A percentile compares a stretch with the other conserved stretches of the same genome.
These are phyloP conservation scores for Microcyclospora tardicrescens DNA, from an alignment of 2,329 filamentous ascomycete genomes.

Conservation along the genomic window DNA sequence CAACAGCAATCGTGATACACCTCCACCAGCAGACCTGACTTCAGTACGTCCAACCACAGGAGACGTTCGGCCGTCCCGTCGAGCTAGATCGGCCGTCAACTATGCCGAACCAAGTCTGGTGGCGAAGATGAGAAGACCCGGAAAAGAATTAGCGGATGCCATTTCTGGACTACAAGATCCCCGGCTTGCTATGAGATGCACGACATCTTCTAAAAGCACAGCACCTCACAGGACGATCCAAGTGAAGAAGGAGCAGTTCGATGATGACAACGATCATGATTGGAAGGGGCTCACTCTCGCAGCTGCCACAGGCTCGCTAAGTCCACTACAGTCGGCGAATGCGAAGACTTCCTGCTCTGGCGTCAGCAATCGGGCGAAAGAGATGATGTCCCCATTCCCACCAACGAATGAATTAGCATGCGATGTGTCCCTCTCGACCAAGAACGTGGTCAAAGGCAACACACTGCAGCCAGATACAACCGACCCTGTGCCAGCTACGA, in stretches of 20 bases:
- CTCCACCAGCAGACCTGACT: conserved; percentile 29
- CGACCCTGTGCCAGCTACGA: conserved; percentile 10
- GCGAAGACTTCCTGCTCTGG: neutral
- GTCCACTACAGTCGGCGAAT: neutral
- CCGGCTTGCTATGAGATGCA: conserved; percentile 14
- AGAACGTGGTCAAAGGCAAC: conserved; percentile 1
- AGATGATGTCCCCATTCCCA: conserved; percentile 7
- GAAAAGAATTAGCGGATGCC: conserved; percentile 34
- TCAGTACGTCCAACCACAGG: conserved; percentile 18
- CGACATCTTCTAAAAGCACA: conserved; percentile 6
- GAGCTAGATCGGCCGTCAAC: conserved; percentile 34
- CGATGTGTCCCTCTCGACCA: neutral
- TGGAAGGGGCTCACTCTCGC: conserved; percentile 11
- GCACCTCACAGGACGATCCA: conserved; percentile 4
- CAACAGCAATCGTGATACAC: conserved; percentile 19
- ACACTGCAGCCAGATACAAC: conserved; percentile 1
- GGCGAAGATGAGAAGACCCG: conserved; percentile 37
- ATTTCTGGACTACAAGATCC: conserved; percentile 23
- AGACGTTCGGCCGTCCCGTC: conserved; percentile 28
- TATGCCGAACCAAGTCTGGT: conserved; percentile 37
- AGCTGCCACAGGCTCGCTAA: neutral
- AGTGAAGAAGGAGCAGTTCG: conserved; percentile 18
- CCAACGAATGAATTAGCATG: conserved; percentile 1
- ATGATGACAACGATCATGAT: conserved; percentile 12
- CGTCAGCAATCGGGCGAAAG: conserved; percentile 1